These are phyloP conservation scores for Botrytis medusae DNA, from an alignment of 2,329 filamentous ascomycete species.

Conservation along the genomic window DNA sequence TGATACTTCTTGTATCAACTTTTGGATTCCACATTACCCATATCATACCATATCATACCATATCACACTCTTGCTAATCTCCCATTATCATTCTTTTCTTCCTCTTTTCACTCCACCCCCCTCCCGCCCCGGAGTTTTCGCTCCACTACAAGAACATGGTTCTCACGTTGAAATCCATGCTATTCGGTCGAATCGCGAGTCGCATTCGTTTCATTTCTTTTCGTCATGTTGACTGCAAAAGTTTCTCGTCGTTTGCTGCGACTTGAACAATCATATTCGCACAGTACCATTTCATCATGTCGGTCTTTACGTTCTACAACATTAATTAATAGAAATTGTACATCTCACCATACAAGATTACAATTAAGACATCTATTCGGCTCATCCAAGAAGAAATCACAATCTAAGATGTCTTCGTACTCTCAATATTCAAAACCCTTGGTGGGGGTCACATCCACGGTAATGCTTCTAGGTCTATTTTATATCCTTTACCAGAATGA, in stretches of 20 bases:
- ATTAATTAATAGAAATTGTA: not conserved
- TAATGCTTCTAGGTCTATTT: conserved; percentile 32
- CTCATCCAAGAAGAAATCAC: conserved; percentile 24
- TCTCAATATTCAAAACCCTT: conserved; percentile 23
- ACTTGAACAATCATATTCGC: conserved; percentile 6
- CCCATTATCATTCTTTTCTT: not conserved
- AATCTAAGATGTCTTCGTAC: conserved; percentile 29
- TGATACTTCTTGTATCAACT: not conserved
- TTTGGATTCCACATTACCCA: not conserved
- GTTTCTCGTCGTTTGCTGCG: conserved; percentile 29
- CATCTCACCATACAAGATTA: not conserved
- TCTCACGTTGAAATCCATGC: conserved; percentile 18
- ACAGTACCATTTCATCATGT: not conserved
- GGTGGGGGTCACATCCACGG: conserved; percentile 32
- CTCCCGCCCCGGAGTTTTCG: conserved; percentile 16
- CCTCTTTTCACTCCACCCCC: not conserved
- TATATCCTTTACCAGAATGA: conserved; percentile 39
- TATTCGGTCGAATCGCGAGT: conserved; percentile 6
- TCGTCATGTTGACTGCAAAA: conserved; percentile 31
- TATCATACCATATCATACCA: not conserved
- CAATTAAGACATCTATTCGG: conserved; percentile 26
- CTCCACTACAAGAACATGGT: conserved; percentile 25
- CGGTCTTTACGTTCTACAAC: not conserved
- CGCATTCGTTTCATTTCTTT: conserved; percentile 20
- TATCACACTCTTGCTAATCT: not conserved